A percentile compares a stretch with the other conserved stretches of the same genome.
Evolutionary conservation across 768 basidiomycete species (phyloP).

Genomic region (Daedaleopsis nitida): DNA sequence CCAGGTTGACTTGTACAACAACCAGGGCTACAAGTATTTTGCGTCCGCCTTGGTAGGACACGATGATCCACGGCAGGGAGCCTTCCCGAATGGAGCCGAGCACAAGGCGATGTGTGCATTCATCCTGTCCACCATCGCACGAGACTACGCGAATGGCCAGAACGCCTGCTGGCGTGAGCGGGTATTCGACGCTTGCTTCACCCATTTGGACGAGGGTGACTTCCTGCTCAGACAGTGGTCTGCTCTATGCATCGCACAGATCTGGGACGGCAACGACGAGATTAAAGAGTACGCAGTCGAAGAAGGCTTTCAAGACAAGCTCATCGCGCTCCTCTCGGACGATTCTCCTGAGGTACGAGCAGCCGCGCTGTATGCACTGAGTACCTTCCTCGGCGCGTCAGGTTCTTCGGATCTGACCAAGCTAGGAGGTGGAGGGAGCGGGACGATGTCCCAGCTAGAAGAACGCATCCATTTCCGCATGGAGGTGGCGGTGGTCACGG

Average conservation of each 20-base stretch:
- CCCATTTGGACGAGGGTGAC: constrained; percentile 84
- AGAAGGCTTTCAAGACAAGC: constrained; percentile 76
- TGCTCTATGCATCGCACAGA: constrained; percentile 87
- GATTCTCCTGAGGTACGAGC: constrained; percentile 92
- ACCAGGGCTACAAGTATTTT: constrained; percentile 85
- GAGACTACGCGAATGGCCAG: constrained; percentile 90
- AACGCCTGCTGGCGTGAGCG: constrained; percentile 77
- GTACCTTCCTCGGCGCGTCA: constrained; percentile 90
- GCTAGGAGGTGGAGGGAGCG: constrained; percentile 83
- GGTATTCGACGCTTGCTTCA: constrained; percentile 87
- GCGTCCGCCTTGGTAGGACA: constrained; percentile 70
- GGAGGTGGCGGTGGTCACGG: constrained; percentile 91
- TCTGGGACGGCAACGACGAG: constrained; percentile 94
- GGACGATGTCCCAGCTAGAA: constrained; percentile 73
- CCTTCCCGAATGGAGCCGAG: constrained; percentile 91
- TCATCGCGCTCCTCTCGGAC: constrained; percentile 78
- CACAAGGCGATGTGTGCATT: constrained; percentile 99
- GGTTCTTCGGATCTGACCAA: constrained; percentile 69
- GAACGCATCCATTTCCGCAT: constrained; percentile 82
- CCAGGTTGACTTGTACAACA: constrained; percentile 85
- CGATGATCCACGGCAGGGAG: constrained; percentile 52
- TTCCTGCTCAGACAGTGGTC: constrained; percentile 95
- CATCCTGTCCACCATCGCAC: constrained; percentile 85
- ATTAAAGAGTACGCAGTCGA: constrained; percentile 85
- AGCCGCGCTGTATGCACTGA: constrained; percentile 88